These are phyloP conservation scores for Ascosphaera pollenicola DNA, from an alignment of 2,329 filamentous ascomycete species.

Conservation along the genomic window DNA sequence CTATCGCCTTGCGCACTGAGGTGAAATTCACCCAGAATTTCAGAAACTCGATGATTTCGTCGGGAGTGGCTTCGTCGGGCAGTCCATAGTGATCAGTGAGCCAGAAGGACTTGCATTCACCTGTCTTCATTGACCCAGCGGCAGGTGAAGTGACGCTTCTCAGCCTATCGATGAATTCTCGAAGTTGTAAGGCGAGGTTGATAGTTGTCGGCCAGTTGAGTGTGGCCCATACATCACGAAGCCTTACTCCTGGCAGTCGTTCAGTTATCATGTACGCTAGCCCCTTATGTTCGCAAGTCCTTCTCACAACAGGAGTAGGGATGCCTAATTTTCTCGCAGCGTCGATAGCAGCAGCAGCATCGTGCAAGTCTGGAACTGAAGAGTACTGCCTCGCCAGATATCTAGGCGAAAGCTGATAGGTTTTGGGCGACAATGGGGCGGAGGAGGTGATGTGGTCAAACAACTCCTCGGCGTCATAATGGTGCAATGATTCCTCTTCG, in stretches of 20 bases:
- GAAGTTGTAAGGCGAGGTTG: constrained; percentile 7
- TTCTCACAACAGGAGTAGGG: constrained; percentile 4
- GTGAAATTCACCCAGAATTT: constrained; percentile 8
- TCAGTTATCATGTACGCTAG: constrained; percentile 7
- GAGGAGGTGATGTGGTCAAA: constrained; percentile 1
- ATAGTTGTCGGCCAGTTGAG: constrained; percentile 7
- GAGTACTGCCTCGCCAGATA: background rate
- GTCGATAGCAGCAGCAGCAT: constrained; percentile 5
- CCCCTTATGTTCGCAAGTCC: constrained; percentile 3
- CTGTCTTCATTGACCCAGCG: constrained; percentile 6
- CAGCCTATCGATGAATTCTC: constrained; percentile 6
- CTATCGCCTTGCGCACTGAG: constrained; percentile 1
- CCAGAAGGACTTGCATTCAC: constrained; percentile 6
- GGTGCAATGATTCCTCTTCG: background rate
- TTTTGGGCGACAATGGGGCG: constrained; percentile 2
- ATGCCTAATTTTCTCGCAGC: constrained; percentile 7
- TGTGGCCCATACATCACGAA: constrained; percentile 6
- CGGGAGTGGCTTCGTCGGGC: constrained; percentile 5
- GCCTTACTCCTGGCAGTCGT: constrained; percentile 6
- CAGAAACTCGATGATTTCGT: constrained; percentile 6
- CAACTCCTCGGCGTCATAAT: constrained; percentile 1
- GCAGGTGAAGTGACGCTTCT: constrained; percentile 7
- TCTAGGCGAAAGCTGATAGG: background rate
- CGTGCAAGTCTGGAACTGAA: constrained; percentile 3
- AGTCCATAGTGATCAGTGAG: constrained; percentile 8